Conservation (phyloP, 179 eudicot genomes). For the Beta macrorhiza region DNA sequence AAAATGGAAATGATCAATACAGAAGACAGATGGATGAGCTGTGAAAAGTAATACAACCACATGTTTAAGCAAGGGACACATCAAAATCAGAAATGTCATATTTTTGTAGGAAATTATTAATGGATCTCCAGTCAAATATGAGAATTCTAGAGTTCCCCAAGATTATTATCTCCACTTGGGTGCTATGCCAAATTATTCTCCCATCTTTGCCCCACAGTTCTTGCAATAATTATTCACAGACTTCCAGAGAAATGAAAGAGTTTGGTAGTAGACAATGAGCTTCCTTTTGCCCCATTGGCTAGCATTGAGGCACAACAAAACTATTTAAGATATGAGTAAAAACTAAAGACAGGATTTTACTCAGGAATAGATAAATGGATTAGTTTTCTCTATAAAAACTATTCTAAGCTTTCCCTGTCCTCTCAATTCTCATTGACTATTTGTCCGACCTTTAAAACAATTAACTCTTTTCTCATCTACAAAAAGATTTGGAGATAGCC, state of each 20-base stretch:
- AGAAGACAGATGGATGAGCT: not conserved
- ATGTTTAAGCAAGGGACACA: not conserved
- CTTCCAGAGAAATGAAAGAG: no score
- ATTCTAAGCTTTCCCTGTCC: no score
- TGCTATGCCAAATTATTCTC: not conserved
- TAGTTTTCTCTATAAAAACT: no score
- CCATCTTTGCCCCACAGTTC: no score
- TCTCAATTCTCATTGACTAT: no score
- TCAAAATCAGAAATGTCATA: not conserved
- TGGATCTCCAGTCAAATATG: not conserved
- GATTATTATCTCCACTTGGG: not conserved
- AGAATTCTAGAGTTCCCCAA: not conserved
- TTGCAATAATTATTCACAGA: no score
- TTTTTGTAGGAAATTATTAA: not conserved
- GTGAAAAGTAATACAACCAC: not conserved
- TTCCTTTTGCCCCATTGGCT: no score
- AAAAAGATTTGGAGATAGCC: not conserved
- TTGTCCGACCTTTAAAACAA: not conserved
- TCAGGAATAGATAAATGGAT: no score
- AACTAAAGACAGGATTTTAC: no score
- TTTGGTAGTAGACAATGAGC: no score
- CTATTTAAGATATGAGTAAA: no score
- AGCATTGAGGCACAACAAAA: no score
- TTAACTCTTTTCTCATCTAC: not conserved
- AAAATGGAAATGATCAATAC: constrained; percentile 11